Evolutionary conservation across 768 basidiomycete genomes (phyloP), one percentile per base, ranked within the genome.

Genomic region (Podaxis sp.): DNA sequence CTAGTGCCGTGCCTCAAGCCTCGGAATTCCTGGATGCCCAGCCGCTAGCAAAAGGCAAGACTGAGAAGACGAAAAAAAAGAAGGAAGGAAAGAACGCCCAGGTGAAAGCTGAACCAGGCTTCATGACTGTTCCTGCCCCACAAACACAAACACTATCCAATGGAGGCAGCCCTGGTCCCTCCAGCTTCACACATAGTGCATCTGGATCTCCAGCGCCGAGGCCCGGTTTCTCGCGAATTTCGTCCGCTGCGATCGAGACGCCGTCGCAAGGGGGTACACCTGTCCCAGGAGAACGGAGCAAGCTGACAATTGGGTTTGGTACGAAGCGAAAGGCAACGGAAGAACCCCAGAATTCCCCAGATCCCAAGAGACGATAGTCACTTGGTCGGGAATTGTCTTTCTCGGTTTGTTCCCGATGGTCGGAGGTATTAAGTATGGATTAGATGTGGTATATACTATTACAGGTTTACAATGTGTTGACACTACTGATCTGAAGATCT

Each of bases 1-100:
- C 62, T 64, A 94, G 93, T 57, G 91, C 93, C 60, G 93, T 94
- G 4, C 93, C 93, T n/a, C 93, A 93, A 75, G 87, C 83, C 4
- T 80, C 84, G 1, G 90, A 91, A 66, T 92, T 93, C 72, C 76
- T 94, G 58, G 93, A 94, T 65, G 79, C 86, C 15, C 91, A 91
- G 65, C 90, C 90, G 2, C 76, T 94, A 12, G 83, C 89, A 0
- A 94, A 94, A 72, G 88, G 89, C 38, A 93, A 93, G 74, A 89
- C 90, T 4, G 90, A 91, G 70, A 91, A 90, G 73, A 79, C 82
- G 62, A 92, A 91, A 74, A 88, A 86, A 73, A 93, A 93, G 78
- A 93, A 91, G 70, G 88, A 89, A 62, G 81, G 76, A 52, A 91
- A 87, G 71, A 76, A 74, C 37, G 74, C 75, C 0, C 78, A 82